Evolutionary conservation across 371 early-diverging fungal species (phyloP), one percentile per base, ranked within the genome.

Genomic region (Mucor ambiguus): DNA sequence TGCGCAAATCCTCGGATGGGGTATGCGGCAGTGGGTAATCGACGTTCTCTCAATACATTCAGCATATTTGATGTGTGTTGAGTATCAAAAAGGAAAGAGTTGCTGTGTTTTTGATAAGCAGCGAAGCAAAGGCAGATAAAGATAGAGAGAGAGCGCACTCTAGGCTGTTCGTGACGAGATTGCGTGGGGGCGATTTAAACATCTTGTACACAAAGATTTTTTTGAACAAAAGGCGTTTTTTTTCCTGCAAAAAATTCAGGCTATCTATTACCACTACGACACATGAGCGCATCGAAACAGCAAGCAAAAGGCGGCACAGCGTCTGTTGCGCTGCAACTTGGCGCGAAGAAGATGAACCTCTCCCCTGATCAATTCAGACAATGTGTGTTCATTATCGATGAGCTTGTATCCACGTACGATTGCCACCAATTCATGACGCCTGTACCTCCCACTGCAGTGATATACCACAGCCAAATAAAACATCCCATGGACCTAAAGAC

Each of bases 401-500:
- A 79, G 59, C 67, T 79, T 33, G 32, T 76, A 29, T 74, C 78
- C 18, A 70, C 62, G 38, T 63, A 58, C 28, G 73, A 70, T 10
- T 68, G 70, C n/a, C 63, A 62, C 41, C 78, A 75, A 41, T 81
- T 81, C 65, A 58, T 77, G 10, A 62, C 61, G 16, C 82, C 82
- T 33, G 77, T 81, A 5, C 82, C 79, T 12, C 24, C 29, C 0
- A 62, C 70, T 9, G 74, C 77, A 8, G 35, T 60, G 14, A 41
- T 70, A 18, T 81, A 81, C 43, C 77, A 77, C 60, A 60, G 69
- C 30, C 74, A 75, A 44, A 75, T 81, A 32, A 67, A 71, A 26
- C 29, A 68, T 1, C 77, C 82, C 20, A 81, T 81, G 82, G 82
- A 81, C 64, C 69, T 81, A 32, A 63, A 61, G 16, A 81, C 82